phyloP scores from a whole-genome alignment of 2,329 filamentous ascomycete genomes.

The Elsinoe australis region DNA sequence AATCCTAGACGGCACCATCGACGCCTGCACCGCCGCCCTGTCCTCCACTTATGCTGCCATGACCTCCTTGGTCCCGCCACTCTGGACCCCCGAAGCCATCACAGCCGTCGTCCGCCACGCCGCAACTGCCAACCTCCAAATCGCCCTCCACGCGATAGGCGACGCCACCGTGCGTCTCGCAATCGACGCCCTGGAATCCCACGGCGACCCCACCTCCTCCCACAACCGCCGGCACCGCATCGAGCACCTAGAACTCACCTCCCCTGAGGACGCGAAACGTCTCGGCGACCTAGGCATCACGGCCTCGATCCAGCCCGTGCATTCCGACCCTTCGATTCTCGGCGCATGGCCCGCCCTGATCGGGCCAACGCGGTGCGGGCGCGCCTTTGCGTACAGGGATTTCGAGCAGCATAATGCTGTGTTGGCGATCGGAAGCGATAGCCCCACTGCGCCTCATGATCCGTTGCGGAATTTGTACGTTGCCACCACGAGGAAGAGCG shows the following conservation, averaged over 20 bases:
- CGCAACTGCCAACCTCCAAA: conserved; percentile 48
- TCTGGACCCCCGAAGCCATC: conserved; percentile 50
- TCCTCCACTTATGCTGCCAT: conserved; percentile 49
- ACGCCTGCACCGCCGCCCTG: conserved; percentile 57
- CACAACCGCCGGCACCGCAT: conserved; percentile 51
- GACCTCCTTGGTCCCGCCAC: conserved; percentile 40
- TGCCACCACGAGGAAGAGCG: conserved; percentile 50
- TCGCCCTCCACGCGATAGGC: conserved; percentile 59
- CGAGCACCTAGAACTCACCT: conserved; percentile 57
- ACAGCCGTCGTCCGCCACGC: conserved; percentile 49
- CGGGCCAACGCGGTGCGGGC: conserved; percentile 45
- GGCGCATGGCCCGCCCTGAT: conserved; percentile 54
- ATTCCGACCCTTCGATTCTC: conserved; percentile 65
- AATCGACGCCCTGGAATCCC: conserved; percentile 47
- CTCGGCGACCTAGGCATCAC: conserved; percentile 59
- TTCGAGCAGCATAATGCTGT: conserved; percentile 49
- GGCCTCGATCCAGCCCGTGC: conserved; percentile 88
- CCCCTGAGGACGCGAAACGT: conserved; percentile 47
- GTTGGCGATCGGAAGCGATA: conserved; percentile 52
- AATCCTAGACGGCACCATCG: conserved; percentile 58
- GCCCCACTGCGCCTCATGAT: conserved; percentile 51
- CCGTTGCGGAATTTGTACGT: conserved; percentile 52
- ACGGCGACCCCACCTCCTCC: conserved; percentile 28
- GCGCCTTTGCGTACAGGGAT: conserved; percentile 58
- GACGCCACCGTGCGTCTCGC: conserved; percentile 52